Conservation (phyloP, 2,329 filamentous ascomycete species). For the Apiospora sp. region DNA sequence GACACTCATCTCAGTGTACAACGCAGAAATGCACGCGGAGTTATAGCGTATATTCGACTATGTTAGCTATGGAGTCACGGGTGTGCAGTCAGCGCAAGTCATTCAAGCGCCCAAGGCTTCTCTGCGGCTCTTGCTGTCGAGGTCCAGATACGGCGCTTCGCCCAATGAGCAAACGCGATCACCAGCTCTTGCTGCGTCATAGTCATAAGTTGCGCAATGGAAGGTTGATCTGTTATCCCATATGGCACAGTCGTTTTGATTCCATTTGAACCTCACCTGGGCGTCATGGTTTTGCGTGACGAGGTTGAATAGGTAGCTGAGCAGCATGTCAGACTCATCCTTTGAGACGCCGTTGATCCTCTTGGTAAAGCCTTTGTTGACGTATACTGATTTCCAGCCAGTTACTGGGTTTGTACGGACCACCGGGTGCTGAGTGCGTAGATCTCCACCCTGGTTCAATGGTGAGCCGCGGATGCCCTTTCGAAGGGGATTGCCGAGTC, state of each 20-base stretch:
- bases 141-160: constrained; percentile 56
- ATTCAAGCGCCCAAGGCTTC: constrained; percentile 44
- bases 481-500: constrained; percentile 55
- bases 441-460: constrained; percentile 61
- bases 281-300: constrained; percentile 64
- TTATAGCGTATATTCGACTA: background rate
- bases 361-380: constrained; percentile 59
- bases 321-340: constrained; percentile 61
- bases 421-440: constrained; percentile 60
- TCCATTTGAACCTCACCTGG: constrained; percentile 63
- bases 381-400: constrained; percentile 63
- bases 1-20: background rate
- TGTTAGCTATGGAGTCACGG: background rate
- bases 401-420: constrained; percentile 68
- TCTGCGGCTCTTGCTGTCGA: constrained; percentile 50
- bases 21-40: background rate
- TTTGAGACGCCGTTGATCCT: constrained; percentile 62
- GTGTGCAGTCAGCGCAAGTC: background rate
- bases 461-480: constrained; percentile 59
- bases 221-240: constrained; percentile 69
- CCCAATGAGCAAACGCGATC: constrained; percentile 57
- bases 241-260: constrained; percentile 63
- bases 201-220: constrained; percentile 68
- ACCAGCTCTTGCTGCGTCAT: constrained; percentile 55
- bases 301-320: constrained; percentile 56